These are phyloP conservation scores for Talaromyces adpressus DNA, from an alignment of 495 filamentous ascomycete species.

Conservation along the genomic window DNA sequence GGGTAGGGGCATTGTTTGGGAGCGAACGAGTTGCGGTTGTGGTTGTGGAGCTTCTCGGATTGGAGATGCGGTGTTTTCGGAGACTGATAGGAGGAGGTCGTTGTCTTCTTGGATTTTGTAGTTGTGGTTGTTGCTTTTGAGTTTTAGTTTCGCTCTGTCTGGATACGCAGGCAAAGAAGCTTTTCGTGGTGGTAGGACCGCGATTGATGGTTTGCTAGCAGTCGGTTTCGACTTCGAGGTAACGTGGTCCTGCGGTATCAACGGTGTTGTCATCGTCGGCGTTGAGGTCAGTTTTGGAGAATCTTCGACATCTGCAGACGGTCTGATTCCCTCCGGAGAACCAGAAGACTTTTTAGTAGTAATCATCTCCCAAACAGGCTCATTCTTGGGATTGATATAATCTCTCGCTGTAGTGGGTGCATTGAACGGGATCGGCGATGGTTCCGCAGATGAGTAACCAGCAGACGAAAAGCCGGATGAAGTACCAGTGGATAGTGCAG, in stretches of 20 bases:
- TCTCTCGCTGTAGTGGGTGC: constrained; percentile 4
- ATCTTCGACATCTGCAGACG: neutral
- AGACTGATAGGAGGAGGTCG: neutral
- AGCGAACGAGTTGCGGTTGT: neutral
- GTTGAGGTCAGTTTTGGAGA: neutral
- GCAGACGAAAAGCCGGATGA: constrained; percentile 3
- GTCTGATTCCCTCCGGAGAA: neutral
- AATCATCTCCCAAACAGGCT: constrained; percentile 22
- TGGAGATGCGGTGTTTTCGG: neutral
- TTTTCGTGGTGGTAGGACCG: neutral
- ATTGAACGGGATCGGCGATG: neutral
- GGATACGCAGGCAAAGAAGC: neutral
- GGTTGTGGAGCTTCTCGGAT: neutral
- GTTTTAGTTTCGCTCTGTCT: neutral
- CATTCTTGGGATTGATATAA: constrained; percentile 8
- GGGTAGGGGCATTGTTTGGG: neutral
- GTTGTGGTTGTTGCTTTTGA: neutral
- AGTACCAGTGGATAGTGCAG: constrained; percentile 3
- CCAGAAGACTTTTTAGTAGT: constrained; percentile 10
- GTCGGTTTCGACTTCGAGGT: neutral
- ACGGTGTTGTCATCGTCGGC: neutral
- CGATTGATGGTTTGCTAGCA: neutral
- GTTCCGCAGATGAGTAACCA: constrained; percentile 11
- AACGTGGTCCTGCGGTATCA: neutral
- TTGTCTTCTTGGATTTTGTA: neutral